A percentile compares a stretch with the other conserved stretches of the same genome.
Conservation (phyloP, 768 basidiomycete species). For the Tylopilus intermedius region DNA sequence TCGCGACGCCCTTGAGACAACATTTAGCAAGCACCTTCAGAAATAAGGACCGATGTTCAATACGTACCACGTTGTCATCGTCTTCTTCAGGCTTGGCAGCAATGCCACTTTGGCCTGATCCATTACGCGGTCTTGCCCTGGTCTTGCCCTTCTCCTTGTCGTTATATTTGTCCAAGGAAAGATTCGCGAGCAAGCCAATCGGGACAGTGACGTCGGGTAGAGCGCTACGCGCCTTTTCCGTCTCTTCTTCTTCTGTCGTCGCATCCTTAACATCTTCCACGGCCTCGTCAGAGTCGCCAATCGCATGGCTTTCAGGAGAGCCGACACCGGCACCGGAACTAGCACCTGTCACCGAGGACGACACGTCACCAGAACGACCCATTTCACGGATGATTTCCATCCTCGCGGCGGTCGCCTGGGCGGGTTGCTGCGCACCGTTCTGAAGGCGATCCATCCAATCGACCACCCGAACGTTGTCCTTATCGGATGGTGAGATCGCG, state of each 20-base stretch:
- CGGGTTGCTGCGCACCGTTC: slow-evolving; percentile 49
- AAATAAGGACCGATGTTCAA: not conserved
- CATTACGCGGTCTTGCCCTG: slow-evolving; percentile 30
- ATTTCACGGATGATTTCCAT: slow-evolving; percentile 28
- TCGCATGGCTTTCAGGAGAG: not conserved
- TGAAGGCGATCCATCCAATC: slow-evolving; percentile 73
- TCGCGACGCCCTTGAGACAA: slow-evolving; percentile 63
- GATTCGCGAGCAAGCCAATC: slow-evolving; percentile 67
- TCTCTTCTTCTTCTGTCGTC: slow-evolving; percentile 35
- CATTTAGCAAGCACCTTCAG: slow-evolving; percentile 2
- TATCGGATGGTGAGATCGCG: slow-evolving; percentile 73
- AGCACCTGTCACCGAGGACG: not conserved
- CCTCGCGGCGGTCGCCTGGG: slow-evolving; percentile 33
- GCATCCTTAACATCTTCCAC: slow-evolving; percentile 27
- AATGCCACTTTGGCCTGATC: slow-evolving; percentile 3
- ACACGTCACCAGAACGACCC: slow-evolving; percentile 25
- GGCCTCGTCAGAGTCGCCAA: slow-evolving; percentile 40
- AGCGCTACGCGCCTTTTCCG: slow-evolving; percentile 44
- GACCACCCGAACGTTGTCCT: slow-evolving; percentile 61
- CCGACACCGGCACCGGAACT: not conserved
- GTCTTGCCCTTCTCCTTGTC: slow-evolving; percentile 33
- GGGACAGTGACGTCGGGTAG: slow-evolving; percentile 72
- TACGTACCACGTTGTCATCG: slow-evolving; percentile 59
- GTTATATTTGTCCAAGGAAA: slow-evolving; percentile 57
- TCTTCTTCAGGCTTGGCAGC: slow-evolving; percentile 39